Evolutionary conservation across 129 eudicot genomes (phyloP).

Genomic region (Flaveria brownii): DNA sequence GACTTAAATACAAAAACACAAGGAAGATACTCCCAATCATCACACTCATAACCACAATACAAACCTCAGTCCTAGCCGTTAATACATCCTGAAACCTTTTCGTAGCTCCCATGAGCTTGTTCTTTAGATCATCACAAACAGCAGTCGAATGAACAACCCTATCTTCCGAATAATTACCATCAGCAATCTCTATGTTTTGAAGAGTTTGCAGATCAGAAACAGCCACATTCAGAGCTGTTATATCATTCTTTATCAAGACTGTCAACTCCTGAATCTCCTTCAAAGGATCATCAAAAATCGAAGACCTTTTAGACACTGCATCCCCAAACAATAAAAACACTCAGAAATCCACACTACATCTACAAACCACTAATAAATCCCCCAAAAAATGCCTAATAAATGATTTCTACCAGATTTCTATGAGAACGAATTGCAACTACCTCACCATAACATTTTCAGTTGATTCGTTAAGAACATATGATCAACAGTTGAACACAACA

Average conservation of each 20-base stretch:
- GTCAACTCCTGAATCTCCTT: conserved; percentile 79
- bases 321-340: conserved; percentile 15
- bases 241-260: conserved; percentile 63
- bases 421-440: not conserved
- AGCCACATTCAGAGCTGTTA: conserved; percentile 62
- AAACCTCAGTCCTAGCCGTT: conserved; percentile 70
- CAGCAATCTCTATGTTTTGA: conserved; percentile 59
- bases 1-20: not conserved
- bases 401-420: not conserved
- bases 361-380: not conserved
- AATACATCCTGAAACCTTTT: conserved; percentile 76
- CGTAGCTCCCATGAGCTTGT: conserved; percentile 71
- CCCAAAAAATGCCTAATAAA: not conserved
- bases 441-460: not conserved
- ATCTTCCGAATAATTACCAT: conserved; percentile 62
- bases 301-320: conserved; percentile 77
- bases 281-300: conserved; percentile 75
- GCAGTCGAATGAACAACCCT: conserved; percentile 67
- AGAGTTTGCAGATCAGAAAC: conserved; percentile 66
- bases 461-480: conserved; percentile 12
- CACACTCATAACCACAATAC: conserved; percentile 2
- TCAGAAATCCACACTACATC: not conserved
- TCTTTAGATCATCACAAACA: conserved; percentile 78
- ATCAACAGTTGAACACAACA: not conserved
- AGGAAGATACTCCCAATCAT: not conserved